A percentile compares a stretch with the other conserved stretches of the same genome.
These are phyloP conservation scores for Daldinia bambusicola DNA, from an alignment of 495 filamentous ascomycete genomes.

Conservation along the genomic window DNA sequence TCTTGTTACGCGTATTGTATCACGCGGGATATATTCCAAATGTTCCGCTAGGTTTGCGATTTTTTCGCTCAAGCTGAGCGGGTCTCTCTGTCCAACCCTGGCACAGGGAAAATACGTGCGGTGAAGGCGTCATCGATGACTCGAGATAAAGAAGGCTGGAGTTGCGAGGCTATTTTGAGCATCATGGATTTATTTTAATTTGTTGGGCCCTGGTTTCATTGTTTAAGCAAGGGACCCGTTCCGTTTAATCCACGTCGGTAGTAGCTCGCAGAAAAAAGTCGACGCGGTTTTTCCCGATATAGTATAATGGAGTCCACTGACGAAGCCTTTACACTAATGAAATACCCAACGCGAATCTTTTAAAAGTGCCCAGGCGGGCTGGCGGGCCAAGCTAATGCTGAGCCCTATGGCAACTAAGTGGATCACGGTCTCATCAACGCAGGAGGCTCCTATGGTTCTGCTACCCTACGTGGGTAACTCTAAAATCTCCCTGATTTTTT, in stretches of 20 bases:
- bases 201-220: background rate
- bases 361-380: slow-evolving; percentile 18
- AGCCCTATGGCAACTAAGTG: slow-evolving; percentile 27
- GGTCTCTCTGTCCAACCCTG: background rate
- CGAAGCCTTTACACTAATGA: slow-evolving; percentile 16
- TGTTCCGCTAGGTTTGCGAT: background rate
- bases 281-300: slow-evolving; percentile 38
- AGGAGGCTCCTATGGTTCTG: slow-evolving; percentile 15
- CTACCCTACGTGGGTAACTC: slow-evolving; percentile 4
- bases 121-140: slow-evolving; percentile 8
- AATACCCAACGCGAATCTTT: slow-evolving; percentile 26
- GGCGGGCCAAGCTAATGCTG: slow-evolving; percentile 23
- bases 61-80: slow-evolving; percentile 1
- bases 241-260: slow-evolving; percentile 1
- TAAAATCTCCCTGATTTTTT: slow-evolving; percentile 1
- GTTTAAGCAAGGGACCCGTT: slow-evolving; percentile 4
- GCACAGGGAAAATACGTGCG: background rate
- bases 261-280: slow-evolving; percentile 3
- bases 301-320: slow-evolving; percentile 11
- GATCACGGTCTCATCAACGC: slow-evolving; percentile 28
- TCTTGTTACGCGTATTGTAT: slow-evolving; percentile 11
- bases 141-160: slow-evolving; percentile 3
- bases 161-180: background rate
- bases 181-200: background rate
- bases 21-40: slow-evolving; percentile 8